Percentiles rank a stretch among this genome's conserved stretches.
Evolutionary conservation across 2,329 filamentous ascomycete genomes (phyloP).

Genomic region (Magnaporthales sp.): DNA sequence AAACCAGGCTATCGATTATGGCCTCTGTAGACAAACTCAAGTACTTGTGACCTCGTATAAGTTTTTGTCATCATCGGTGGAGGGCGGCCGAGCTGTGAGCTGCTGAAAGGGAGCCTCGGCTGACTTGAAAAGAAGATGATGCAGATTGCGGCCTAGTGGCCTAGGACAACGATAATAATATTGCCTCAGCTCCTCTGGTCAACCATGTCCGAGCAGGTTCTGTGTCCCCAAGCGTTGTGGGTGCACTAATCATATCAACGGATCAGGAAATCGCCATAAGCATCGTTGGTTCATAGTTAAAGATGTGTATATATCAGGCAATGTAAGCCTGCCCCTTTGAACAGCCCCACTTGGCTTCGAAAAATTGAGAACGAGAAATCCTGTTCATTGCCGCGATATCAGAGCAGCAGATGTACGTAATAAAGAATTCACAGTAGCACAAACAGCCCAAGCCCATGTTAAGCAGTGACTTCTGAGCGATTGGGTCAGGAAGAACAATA

Average conservation of each 20-base stretch:
- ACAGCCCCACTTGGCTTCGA: neutral
- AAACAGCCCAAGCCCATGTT: neutral
- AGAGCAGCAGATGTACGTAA: neutral
- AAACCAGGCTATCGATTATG: neutral
- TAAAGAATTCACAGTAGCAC: neutral
- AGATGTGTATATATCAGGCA: neutral
- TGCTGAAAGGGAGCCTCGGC: neutral
- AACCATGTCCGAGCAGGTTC: neutral
- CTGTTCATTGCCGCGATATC: neutral
- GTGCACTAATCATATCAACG: neutral
- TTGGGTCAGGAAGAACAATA: neutral
- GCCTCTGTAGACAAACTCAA: neutral
- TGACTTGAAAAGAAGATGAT: neutral
- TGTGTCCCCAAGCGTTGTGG: neutral
- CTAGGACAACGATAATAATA: neutral
- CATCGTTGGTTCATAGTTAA: too few relatives aligned
- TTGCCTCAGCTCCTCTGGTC: neutral
- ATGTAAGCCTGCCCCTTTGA: neutral
- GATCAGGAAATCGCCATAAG: neutral
- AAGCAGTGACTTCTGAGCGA: neutral
- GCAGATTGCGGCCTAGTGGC: neutral
- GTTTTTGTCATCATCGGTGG: neutral
- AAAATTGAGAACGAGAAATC: neutral
- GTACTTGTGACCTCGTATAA: conserved; percentile 1
- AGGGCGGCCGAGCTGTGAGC: neutral